Evolutionary conservation across 352 stramenopile species (phyloP).

Genomic region (Pythium pyrilobum): DNA sequence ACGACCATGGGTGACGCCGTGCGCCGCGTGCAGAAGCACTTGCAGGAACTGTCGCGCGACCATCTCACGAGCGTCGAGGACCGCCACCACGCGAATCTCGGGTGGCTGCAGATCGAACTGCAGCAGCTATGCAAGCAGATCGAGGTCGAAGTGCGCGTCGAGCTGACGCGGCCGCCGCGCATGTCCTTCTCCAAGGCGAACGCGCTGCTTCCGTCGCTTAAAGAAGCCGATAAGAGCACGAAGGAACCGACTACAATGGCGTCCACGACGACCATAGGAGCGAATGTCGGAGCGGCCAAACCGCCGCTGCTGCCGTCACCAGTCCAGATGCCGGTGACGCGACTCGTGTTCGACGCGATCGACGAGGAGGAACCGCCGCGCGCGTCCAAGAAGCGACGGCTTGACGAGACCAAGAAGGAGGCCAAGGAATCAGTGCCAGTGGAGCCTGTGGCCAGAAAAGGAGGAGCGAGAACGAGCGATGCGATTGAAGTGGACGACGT

Average conservation of each 20-base stretch:
- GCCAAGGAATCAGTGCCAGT: background rate
- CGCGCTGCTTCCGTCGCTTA: conserved; percentile 1
- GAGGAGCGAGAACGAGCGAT: background rate
- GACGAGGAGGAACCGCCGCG: conserved; percentile 3
- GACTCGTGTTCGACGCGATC: conserved; percentile 11
- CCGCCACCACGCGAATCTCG: conserved; percentile 33
- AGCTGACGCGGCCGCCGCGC: conserved; percentile 23
- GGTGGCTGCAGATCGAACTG: conserved; percentile 48
- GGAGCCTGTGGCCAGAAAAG: background rate
- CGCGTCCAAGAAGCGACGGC: conserved; percentile 12
- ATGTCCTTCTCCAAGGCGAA: conserved; percentile 21
- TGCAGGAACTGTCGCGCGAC: conserved; percentile 48
- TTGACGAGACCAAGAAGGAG: conserved; percentile 1
- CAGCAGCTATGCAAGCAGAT: conserved; percentile 44
- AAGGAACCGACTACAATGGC: background rate
- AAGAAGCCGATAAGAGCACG: background rate
- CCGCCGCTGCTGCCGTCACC: conserved; percentile 7
- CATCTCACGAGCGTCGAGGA: conserved; percentile 47
- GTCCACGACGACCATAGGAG: conserved; percentile 11
- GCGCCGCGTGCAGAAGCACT: conserved; percentile 46
- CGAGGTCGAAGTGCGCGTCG: conserved; percentile 37
- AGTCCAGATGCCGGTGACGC: background rate
- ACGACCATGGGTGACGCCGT: conserved; percentile 62
- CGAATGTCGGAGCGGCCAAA: conserved; percentile 1
- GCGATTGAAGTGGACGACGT: conserved; percentile 2